Evolutionary conservation across 495 filamentous ascomycete genomes (phyloP), one percentile per base, ranked within the genome.

Genomic region (Tuber aestivum): DNA sequence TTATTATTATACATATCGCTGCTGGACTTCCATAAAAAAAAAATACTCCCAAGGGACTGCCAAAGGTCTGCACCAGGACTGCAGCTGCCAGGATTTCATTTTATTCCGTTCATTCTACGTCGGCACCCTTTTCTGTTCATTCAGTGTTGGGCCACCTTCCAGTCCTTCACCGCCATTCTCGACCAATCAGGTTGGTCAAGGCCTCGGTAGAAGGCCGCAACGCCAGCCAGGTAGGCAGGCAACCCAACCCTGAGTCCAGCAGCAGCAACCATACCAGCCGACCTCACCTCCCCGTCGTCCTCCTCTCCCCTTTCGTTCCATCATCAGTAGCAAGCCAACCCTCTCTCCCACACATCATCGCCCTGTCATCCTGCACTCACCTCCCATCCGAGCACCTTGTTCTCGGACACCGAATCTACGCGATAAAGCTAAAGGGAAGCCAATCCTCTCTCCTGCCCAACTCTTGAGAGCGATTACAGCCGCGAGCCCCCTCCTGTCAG

Each of bases 121-220:
- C 73, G 32, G 35, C 70, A 41, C 40, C 38, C 72, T 56, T 41
- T 72, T 79, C 56, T 72, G 61, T 79, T 75, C 61, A 79, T 79
- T 79, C 78, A 79, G 41, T 72, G 72, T 79, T 77, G 70, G 76
- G 74, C 72, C 76, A 76, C 70, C n/a, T 56, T 72, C 69, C 69
- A 69, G 21, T 61, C 42, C 48, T 70, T 75, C 76, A 79, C 78
- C 78, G 77, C 72, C 72, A 79, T 79, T 79, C 79, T 77, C 70
- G 72, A 75, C 78, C 78, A 79, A 79, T 79, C 78, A 79, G 73
- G 72, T 77, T 70, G 71, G 69, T 73, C 69, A 69, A 69, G 69
- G 37, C 76, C 77, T 79, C 77, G 77, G 72, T 70, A 75, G 73
- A 70, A 75, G 69, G 32, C 44, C 61, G 76, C 27, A 50, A 65